Base-by-base conservation (phyloP, 768 basidiomycete species). In the Podaxis sp. region DNA sequence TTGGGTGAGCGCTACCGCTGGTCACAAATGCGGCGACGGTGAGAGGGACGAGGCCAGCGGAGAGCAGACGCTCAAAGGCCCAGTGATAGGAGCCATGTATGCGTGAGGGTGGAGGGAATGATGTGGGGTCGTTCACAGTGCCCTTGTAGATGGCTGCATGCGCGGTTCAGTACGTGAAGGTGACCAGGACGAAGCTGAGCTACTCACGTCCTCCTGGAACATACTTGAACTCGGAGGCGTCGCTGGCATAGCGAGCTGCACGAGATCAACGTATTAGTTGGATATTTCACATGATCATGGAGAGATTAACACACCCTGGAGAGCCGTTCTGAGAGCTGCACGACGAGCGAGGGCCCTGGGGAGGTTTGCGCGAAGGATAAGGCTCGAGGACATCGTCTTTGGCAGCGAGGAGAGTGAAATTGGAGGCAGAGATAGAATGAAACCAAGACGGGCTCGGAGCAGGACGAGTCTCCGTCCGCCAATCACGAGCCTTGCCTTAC, bases 61-160 rank as follows among this genome's bases (percentile, higher is more conserved):
- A 90, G 55, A 99, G 83, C 30, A 95, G 82, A 58, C 96, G 91
- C 76, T 99, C 97, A 72, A 98, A 99, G 1, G 95, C 88, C 87
- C 87, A 88, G 74, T 88, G 96, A 76, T 97, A 88, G 2, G 95
- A 95, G 55, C 97, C 96, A 69, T 96, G 92, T 1, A 85, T 75
- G 71, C 84, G 89, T 63, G 85, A 89, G 4, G 95, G 85, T 4
- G 87, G 74, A 22, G 96, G 96, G 80, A 96, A 98, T 8, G 87
- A 79, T 2, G 92, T 95, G 1, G 96, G 92, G 73, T 99, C 97
- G 77, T 99, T 99, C 64, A 95, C 95, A 33, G 93, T 92, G 56
- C 96, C 97, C 73, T 86, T 86, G 78, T 90, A 85, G 71, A 97
- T 84, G 63, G 95, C 95, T 93, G 65, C 15, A 12, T 30, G 15